These are phyloP conservation scores for Apiospora pterosperma DNA, from an alignment of 2,329 filamentous ascomycete genomes.

Conservation along the genomic window DNA sequence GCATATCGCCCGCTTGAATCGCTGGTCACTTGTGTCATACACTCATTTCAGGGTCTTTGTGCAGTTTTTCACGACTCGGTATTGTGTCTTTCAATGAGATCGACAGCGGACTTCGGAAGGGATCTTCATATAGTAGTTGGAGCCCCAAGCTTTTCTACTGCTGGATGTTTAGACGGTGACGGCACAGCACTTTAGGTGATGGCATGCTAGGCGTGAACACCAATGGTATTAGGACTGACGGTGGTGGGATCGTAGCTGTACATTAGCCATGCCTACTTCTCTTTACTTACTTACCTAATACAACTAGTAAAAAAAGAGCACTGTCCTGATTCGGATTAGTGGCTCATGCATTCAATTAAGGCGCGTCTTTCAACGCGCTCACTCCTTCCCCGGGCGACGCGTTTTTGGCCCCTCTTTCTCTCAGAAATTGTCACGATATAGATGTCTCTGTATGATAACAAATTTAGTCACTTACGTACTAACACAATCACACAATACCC, in stretches of 20 bases:
- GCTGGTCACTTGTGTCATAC: not conserved
- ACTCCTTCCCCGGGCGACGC: not conserved
- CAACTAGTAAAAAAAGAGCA: no score
- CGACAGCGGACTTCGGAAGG: not conserved
- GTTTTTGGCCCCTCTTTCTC: slow-evolving; percentile 6
- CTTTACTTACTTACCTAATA: no score
- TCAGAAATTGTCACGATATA: slow-evolving; percentile 1
- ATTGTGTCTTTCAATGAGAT: not conserved
- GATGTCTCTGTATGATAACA: not conserved
- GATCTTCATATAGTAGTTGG: not conserved
- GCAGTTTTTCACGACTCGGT: not conserved
- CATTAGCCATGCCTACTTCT: no score
- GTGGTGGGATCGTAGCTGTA: no score
- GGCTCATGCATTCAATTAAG: slow-evolving; percentile 6
- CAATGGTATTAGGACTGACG: no score
- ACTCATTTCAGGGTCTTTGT: not conserved
- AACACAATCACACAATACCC: not conserved
- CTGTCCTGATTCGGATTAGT: not conserved
- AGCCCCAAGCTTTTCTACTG: not conserved
- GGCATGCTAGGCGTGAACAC: not conserved
- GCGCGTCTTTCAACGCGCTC: not conserved
- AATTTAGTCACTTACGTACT: not conserved
- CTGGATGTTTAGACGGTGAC: not conserved
- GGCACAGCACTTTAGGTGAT: not conserved
- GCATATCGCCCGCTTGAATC: not conserved